Evolutionary conservation across 2,329 filamentous ascomycete genomes (phyloP).

Genomic region (Claviceps africana): DNA sequence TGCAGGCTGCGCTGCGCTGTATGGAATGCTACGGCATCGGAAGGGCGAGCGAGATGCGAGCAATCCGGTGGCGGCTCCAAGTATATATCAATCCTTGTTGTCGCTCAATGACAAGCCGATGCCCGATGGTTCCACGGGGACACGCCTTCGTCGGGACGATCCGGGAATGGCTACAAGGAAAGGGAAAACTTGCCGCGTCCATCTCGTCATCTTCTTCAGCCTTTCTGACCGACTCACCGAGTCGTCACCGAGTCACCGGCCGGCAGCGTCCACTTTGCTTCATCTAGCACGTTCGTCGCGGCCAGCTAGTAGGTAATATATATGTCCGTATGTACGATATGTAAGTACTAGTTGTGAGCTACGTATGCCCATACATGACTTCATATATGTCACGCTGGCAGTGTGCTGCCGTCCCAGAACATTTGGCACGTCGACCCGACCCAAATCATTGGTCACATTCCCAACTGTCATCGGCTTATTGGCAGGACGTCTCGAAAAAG

Average conservation of each 20-base stretch:
- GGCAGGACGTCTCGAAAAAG: too few relatives aligned
- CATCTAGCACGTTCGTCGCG: background rate
- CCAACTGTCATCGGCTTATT: too few relatives aligned
- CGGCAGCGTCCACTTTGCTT: background rate
- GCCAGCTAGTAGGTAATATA: too few relatives aligned
- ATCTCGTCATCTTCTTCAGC: background rate
- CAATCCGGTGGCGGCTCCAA: background rate
- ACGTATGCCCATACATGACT: too few relatives aligned
- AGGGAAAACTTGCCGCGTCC: background rate
- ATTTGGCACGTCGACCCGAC: too few relatives aligned
- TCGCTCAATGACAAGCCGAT: background rate
- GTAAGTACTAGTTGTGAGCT: too few relatives aligned
- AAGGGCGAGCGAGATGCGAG: background rate
- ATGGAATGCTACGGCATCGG: background rate
- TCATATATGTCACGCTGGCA: too few relatives aligned
- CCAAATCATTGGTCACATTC: too few relatives aligned
- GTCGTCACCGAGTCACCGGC: too few relatives aligned
- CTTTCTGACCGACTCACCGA: too few relatives aligned
- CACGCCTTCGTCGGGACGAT: background rate
- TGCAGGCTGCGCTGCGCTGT: background rate
- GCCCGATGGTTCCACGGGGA: background rate
- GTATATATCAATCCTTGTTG: background rate
- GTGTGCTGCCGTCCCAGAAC: too few relatives aligned
- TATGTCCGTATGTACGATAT: too few relatives aligned
- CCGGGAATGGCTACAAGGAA: background rate